phyloP scores from a whole-genome alignment of 257 asterid species.

The Verbascum thapsus region DNA sequence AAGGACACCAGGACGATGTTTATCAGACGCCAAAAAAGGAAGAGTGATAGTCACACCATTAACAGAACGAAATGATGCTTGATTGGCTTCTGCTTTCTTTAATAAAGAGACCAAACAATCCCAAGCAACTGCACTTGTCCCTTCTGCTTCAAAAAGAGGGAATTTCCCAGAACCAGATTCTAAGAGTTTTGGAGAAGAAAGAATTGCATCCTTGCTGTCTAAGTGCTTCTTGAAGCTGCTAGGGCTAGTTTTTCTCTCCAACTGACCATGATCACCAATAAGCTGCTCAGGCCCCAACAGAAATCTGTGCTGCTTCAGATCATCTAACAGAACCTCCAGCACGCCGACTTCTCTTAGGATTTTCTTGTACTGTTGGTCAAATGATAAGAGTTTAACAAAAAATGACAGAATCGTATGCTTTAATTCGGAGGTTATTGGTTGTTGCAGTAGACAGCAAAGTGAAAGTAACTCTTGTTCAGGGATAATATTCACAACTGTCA shows the following conservation, averaged over 20 bases:
- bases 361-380: constrained; percentile 96
- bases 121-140: constrained; percentile 81
- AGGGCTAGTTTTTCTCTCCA: constrained; percentile 69
- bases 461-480: constrained; percentile 99
- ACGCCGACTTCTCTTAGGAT: constrained; percentile 96
- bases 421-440: constrained; percentile 74
- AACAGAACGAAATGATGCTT: constrained; percentile 78
- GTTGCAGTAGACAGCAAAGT: constrained; percentile 94
- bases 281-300: constrained; percentile 73
- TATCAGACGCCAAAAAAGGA: constrained; percentile 88
- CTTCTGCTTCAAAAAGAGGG: constrained; percentile 80
- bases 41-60: constrained; percentile 74
- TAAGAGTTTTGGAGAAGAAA: constrained; percentile 86
- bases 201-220: constrained; percentile 78
- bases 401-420: constrained; percentile 87
- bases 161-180: constrained; percentile 83
- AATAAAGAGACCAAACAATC: constrained; percentile 88
- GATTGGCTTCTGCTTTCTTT: constrained; percentile 92
- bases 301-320: constrained; percentile 87
- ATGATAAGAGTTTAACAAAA: constrained; percentile 89
- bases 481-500: constrained; percentile 88
- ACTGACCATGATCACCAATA: constrained; percentile 45
- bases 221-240: constrained; percentile 83
- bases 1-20: constrained; percentile 87
- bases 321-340: constrained; percentile 93